A percentile compares a stretch with the other conserved stretches of the same genome.
Evolutionary conservation across 2,329 filamentous ascomycete species (phyloP).

Genomic region (Penicillium sp.): DNA sequence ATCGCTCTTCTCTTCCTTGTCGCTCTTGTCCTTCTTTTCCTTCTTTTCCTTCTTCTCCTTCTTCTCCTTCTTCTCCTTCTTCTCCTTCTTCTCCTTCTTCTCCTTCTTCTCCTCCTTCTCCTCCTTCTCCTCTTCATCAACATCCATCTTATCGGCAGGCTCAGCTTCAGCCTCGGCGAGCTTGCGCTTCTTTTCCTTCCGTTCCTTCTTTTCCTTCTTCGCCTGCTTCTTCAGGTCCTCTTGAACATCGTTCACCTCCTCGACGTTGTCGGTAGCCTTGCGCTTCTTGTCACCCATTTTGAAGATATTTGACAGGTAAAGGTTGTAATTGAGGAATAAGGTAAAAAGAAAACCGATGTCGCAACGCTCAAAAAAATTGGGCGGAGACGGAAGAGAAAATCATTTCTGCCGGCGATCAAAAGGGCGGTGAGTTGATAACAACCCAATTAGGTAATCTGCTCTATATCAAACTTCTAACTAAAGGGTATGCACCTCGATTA

Average conservation of each 20-base stretch:
- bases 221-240: constrained; percentile 38
- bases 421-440: constrained; percentile 26
- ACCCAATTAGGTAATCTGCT: constrained; percentile 1
- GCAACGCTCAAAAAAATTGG: constrained; percentile 22
- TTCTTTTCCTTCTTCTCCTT: constrained; percentile 20
- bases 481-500: not conserved
- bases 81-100: constrained; percentile 8
- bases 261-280: constrained; percentile 35
- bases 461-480: not conserved
- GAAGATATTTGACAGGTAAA: not conserved
- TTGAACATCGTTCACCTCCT: constrained; percentile 23
- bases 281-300: constrained; percentile 42
- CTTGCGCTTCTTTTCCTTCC: constrained; percentile 12
- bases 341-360: not conserved
- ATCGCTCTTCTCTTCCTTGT: constrained; percentile 14
- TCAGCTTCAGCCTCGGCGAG: not conserved
- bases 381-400: constrained; percentile 29
- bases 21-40: constrained; percentile 13
- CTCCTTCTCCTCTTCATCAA: constrained; percentile 15
- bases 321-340: not conserved
- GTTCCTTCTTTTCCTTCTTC: constrained; percentile 21
- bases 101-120: constrained; percentile 9
- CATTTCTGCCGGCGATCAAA: constrained; percentile 26
- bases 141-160: constrained; percentile 2
- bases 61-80: constrained; percentile 20